Evolutionary conservation across 352 stramenopile species (phyloP).

Genomic region (Phytopythium boreale): DNA sequence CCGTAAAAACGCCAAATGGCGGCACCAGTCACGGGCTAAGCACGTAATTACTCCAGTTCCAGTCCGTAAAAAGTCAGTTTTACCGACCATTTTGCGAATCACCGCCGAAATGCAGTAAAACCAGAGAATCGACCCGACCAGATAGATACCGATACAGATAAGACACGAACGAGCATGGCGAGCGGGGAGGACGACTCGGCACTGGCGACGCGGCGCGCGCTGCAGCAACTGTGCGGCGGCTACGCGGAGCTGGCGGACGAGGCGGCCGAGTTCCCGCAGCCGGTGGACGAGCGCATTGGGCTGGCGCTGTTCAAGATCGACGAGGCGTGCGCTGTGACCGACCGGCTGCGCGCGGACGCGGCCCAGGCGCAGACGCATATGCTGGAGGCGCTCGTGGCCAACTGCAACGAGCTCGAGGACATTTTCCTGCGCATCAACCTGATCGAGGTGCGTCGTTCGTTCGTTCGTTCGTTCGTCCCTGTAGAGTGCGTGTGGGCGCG

Average conservation of each 20-base stretch:
- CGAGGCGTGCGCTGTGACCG: slow-evolving; percentile 51
- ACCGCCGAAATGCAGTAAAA: too few species aligned
- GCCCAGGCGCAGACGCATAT: slow-evolving; percentile 44
- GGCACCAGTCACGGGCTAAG: too few species aligned
- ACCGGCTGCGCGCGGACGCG: slow-evolving; percentile 49
- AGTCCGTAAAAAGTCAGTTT: too few species aligned
- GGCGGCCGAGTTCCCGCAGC: slow-evolving; percentile 43
- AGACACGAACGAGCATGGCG: not conserved
- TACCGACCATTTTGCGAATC: too few species aligned
- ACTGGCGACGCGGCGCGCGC: slow-evolving; percentile 40
- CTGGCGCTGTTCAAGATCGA: slow-evolving; percentile 84
- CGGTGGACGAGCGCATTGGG: slow-evolving; percentile 65
- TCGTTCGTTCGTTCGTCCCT: not conserved
- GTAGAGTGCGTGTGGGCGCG: not conserved
- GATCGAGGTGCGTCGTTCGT: slow-evolving; percentile 44
- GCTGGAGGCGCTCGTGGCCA: slow-evolving; percentile 52
- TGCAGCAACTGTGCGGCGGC: slow-evolving; percentile 51
- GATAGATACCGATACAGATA: too few species aligned
- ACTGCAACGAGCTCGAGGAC: slow-evolving; percentile 74
- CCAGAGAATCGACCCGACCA: not conserved
- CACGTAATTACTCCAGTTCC: too few species aligned
- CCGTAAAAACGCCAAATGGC: not conserved
- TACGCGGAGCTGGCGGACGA: slow-evolving; percentile 79
- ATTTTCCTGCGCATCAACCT: slow-evolving; percentile 76
- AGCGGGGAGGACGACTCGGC: not conserved